Base-by-base conservation (phyloP, 495 filamentous ascomycete species). In the Astrocystis sublimbata region DNA sequence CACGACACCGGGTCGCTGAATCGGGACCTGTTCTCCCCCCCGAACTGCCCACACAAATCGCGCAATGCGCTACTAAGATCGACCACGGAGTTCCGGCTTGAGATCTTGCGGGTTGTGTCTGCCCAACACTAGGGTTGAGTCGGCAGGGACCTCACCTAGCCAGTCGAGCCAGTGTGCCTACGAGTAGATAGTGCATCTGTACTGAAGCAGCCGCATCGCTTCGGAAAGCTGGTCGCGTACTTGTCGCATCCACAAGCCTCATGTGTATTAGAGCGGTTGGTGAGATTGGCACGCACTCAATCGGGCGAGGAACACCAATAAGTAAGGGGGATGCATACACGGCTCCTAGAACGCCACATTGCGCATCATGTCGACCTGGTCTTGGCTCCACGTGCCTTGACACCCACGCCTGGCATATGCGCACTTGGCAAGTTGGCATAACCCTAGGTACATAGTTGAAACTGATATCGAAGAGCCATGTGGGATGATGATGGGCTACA, bases 1-100 rank as follows among this genome's bases (percentile, higher is more conserved):
- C n/a, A n/a, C n/a, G n/a, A n/a, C n/a, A n/a, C n/a, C n/a, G n/a
- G n/a, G n/a, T n/a, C n/a, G n/a, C n/a, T n/a, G 33, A 36, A 45
- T 45, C 54, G 40, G 26, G 19, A 30, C 38, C 13, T 21, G 53
- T 41, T 28, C 13, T 10, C 30, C 21, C 52, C 52, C 52, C 10
- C 35, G 15, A 57, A 28, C 15, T n/a, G 40, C 41, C 54, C 43
- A 57, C 45, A 33, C 49, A 57, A 57, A 57, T 57, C 54, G 24
- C 54, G 54, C 53, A 57, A 45, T 45, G 38, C 45, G 17, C 19
- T 41, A 41, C 21, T 28, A 26, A 31, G 40, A 43, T 57, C 54
- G 26, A 17, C 54, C 54, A 57, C 40, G 54, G 43, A 33, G n/a
- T 57, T 57, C 45, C 17, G 30, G 28, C 9, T 45, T 26, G 33